Conservation (phyloP, 2,329 filamentous ascomycete genomes). For the Pseudogymnoascus sp. region DNA sequence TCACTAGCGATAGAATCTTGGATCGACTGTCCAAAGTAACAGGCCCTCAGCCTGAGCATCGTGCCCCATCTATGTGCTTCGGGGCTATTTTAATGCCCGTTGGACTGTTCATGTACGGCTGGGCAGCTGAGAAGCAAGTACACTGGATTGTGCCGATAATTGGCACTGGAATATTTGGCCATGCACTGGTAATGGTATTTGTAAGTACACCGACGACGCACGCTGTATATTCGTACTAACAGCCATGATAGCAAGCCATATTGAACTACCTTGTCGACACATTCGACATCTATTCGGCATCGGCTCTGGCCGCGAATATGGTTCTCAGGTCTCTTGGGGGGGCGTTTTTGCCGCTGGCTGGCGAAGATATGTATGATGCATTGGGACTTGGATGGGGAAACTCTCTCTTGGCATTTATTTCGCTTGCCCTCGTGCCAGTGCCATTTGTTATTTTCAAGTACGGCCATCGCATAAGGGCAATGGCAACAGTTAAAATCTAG, state of each 20-base stretch:
- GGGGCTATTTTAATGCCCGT: constrained; percentile 46
- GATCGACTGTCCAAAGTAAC: background rate
- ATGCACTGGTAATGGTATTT: constrained; percentile 44
- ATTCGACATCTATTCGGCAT: constrained; percentile 36
- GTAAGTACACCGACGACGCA: constrained; percentile 18
- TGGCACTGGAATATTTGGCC: constrained; percentile 45
- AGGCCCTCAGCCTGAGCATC: constrained; percentile 36
- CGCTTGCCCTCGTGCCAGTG: constrained; percentile 31
- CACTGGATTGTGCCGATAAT: constrained; percentile 57
- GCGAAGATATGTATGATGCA: constrained; percentile 37
- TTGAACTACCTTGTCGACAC: constrained; percentile 42
- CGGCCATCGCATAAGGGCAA: constrained; percentile 20
- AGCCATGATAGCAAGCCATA: constrained; percentile 27
- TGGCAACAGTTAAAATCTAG: background rate
- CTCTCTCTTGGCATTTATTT: constrained; percentile 42
- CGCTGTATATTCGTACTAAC: background rate
- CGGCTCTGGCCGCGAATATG: constrained; percentile 54
- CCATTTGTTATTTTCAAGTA: constrained; percentile 28
- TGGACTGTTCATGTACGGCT: constrained; percentile 52
- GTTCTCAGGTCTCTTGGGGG: constrained; percentile 57
- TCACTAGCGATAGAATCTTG: constrained; percentile 12
- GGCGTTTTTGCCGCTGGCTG: constrained; percentile 56
- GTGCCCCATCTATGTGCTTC: constrained; percentile 48
- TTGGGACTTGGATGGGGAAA: constrained; percentile 46
- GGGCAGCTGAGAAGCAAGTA: constrained; percentile 42